Evolutionary conservation across 1,139 yeast genomes (phyloP).

Genomic region (Yamadazyma diddensiae): DNA sequence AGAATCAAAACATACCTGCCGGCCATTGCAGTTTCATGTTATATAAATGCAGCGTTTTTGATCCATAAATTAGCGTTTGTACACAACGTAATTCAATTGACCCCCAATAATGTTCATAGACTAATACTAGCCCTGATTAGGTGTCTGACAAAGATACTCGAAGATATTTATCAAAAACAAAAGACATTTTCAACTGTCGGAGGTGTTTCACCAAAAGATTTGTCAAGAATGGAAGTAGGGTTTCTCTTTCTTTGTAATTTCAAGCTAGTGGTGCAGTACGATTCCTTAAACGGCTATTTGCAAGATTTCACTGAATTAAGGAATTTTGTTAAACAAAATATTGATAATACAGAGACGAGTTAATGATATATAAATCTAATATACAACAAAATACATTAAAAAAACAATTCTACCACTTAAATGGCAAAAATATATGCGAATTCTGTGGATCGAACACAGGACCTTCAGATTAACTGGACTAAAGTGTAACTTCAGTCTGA

Average conservation of each 20-base stretch:
- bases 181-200: constrained; percentile 44
- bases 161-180: constrained; percentile 45
- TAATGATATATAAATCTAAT: background rate
- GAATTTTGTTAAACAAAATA: constrained; percentile 10
- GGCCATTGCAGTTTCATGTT: constrained; percentile 38
- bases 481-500: constrained; percentile 46
- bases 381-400: background rate
- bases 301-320: constrained; percentile 9
- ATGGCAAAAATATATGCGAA: constrained; percentile 29
- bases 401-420: no score
- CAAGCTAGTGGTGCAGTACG: constrained; percentile 36
- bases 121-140: constrained; percentile 41
- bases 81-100: constrained; percentile 31
- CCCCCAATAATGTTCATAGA: constrained; percentile 35
- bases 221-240: constrained; percentile 39
- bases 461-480: constrained; percentile 48
- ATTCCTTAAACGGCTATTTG: constrained; percentile 31
- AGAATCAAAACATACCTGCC: constrained; percentile 44
- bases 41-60: constrained; percentile 41
- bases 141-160: constrained; percentile 43
- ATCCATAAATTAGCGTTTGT: constrained; percentile 35
- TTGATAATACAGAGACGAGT: constrained; percentile 6
- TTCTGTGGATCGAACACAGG: constrained; percentile 58
- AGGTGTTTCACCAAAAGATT: constrained; percentile 39
- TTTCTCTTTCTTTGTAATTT: constrained; percentile 42